Conservation (phyloP, 257 asterid species). For the Capsicum chinense region DNA sequence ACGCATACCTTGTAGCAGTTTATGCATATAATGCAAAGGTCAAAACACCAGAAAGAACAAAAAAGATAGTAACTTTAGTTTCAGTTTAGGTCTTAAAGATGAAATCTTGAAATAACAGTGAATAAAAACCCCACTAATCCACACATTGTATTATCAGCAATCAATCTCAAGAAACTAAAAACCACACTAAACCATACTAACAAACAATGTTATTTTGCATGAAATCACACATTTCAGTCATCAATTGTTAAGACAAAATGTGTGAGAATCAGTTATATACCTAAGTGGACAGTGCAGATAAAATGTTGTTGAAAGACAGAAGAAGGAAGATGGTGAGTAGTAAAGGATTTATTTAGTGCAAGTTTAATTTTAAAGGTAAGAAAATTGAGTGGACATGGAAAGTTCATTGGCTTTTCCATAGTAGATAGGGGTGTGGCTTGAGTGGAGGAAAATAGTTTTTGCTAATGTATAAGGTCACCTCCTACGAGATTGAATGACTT, state of each 20-base stretch:
- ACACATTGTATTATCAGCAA: conserved; percentile 17
- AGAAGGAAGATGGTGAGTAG: conserved; percentile 36
- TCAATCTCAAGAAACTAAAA: conserved; percentile 5
- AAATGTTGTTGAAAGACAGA: background rate
- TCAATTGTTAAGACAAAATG: background rate
- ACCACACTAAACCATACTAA: background rate
- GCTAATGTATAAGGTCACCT: conserved; percentile 47
- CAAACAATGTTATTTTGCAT: background rate
- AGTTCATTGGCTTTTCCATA: conserved; percentile 62
- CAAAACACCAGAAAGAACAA: background rate
- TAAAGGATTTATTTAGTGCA: background rate
- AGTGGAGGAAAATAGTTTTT: conserved; percentile 77
- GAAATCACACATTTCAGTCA: background rate
- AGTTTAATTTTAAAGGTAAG: conserved; percentile 36
- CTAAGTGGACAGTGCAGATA: conserved; percentile 36
- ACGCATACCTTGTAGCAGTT: background rate
- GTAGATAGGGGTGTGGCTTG: conserved; percentile 80
- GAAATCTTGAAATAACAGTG: background rate
- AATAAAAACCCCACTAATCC: background rate
- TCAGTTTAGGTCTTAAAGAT: background rate
- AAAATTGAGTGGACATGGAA: conserved; percentile 32
- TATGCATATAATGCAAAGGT: background rate
- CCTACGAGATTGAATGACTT: background rate
- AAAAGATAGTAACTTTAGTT: background rate
- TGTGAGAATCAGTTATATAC: background rate